Percentiles rank a stretch among this genome's conserved stretches.
Conservation (phyloP, 345 rosid genomes). For the Fremontodendron californicum region DNA sequence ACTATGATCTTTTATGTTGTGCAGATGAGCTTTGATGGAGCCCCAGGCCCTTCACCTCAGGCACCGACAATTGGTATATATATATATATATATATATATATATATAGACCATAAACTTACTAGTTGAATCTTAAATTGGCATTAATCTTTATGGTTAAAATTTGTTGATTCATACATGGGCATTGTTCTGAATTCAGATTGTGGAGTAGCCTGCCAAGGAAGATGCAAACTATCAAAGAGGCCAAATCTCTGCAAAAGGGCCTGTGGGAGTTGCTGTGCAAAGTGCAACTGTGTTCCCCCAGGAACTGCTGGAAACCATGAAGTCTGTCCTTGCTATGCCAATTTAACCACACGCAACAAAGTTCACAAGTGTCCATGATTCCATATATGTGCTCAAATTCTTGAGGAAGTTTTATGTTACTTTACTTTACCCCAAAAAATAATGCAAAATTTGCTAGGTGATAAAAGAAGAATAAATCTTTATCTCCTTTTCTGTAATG, state of each 20-base stretch:
- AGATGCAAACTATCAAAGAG: slow-evolving; percentile 61
- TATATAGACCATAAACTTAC: too few relatives aligned
- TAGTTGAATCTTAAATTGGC: neutral
- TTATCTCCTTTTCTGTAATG: neutral
- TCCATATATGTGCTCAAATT: neutral
- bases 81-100: too few relatives aligned
- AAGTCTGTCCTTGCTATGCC: slow-evolving; percentile 62
- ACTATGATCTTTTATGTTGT: neutral
- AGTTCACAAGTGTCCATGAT: slow-evolving; percentile 65
- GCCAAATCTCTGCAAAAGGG: slow-evolving; percentile 51
- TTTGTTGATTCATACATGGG: neutral
- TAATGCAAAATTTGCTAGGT: neutral
- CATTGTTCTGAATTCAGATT: slow-evolving; percentile 33
- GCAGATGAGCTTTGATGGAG: slow-evolving; percentile 6
- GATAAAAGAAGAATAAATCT: neutral
- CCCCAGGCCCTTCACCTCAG: neutral
- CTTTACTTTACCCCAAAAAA: neutral
- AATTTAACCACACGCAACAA: slow-evolving; percentile 62
- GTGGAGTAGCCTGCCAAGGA: slow-evolving; percentile 51
- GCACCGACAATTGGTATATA: neutral
- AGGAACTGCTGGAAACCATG: slow-evolving; percentile 62
- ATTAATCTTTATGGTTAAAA: neutral
- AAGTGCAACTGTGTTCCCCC: slow-evolving; percentile 81
- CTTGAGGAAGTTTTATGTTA: neutral
- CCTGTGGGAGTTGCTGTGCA: slow-evolving; percentile 66